Percentiles rank a stretch among this genome's conserved stretches.
phyloP scores from a whole-genome alignment of 1,139 yeast species.

The Magnusiomyces ingens region DNA sequence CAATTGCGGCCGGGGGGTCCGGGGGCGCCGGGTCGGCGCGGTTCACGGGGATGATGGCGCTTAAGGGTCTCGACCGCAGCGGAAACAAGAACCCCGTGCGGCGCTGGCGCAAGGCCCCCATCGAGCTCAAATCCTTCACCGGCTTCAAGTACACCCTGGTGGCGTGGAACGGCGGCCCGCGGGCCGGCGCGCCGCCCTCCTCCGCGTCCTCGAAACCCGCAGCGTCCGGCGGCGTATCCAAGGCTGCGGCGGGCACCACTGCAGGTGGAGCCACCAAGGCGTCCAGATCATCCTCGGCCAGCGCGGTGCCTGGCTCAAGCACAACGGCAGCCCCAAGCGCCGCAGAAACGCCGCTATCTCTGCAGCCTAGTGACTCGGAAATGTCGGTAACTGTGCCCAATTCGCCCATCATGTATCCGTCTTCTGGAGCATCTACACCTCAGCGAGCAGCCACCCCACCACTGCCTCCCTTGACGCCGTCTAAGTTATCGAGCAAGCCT shows the following conservation, averaged over 20 bases:
- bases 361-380: neutral
- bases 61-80: constrained; percentile 40
- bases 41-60: constrained; percentile 10
- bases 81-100: constrained; percentile 43
- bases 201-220: constrained; percentile 8
- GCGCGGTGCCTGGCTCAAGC: neutral
- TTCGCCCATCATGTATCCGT: neutral
- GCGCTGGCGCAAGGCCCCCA: constrained; percentile 46
- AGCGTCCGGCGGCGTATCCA: too few species aligned
- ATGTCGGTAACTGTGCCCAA: neutral
- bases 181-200: neutral
- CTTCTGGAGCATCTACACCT: neutral
- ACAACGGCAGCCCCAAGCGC: neutral
- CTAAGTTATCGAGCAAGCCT: too few species aligned
- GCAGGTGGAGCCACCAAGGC: constrained; percentile 12
- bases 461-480: too few species aligned
- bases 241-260: constrained; percentile 3
- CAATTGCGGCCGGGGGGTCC: neutral
- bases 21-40: constrained; percentile 1
- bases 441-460: too few species aligned
- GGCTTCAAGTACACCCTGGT: constrained; percentile 47
- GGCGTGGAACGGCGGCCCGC: constrained; percentile 36
- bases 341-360: neutral
- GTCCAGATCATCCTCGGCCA: neutral
- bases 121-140: constrained; percentile 50